Base-by-base conservation (phyloP, 1,139 yeast species). In the Scheffersomyces cryptocercus region DNA sequence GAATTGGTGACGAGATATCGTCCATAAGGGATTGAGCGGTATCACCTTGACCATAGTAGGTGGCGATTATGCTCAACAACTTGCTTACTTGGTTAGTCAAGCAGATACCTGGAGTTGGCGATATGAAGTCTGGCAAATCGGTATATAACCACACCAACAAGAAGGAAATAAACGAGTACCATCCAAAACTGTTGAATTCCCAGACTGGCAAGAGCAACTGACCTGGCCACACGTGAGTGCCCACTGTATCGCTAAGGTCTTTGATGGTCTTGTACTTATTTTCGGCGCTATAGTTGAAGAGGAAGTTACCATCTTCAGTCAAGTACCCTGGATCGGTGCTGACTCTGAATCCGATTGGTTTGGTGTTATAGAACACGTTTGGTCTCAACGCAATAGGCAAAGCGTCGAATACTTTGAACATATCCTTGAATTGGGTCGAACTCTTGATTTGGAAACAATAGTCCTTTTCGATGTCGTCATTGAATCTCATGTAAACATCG, bases 71-170 rank as follows among this genome's bases (percentile, higher is more conserved):
- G 26, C 74, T 66, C 16, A 73, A 51, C 9, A 62, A 29, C 51
- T 67, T 65, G 34, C 82, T 69, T 26, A 82, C 50, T 53, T 84
- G 81, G 58, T 83, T 83, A n/a, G 95, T 85, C 46, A 89, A 72
- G 52, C 93, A 85, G 46, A 83, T 76, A 28, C 97, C 97, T 0
- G 98, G 98, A 3, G 98, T 91, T 40, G 97, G 97, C 35, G 91
- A 81, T 45, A 89, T 73, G 55, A 75, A 79, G 59, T 89, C 96
- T 1, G 99, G 99, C 61, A 93, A 75, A 67, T 93, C 98, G 3
- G 96, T 83, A 64, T 91, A 93, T 49, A 93, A 77, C 98, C 99
- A 93, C 14, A 68, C 68, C 11, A 77, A 42, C 56, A 90, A 70
- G 6, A 75, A 48, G 0, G 77, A 43, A 13, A 78, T 48, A 40